Evolutionary conservation across 257 asterid genomes (phyloP).

Genomic region (Solanum piurae): DNA sequence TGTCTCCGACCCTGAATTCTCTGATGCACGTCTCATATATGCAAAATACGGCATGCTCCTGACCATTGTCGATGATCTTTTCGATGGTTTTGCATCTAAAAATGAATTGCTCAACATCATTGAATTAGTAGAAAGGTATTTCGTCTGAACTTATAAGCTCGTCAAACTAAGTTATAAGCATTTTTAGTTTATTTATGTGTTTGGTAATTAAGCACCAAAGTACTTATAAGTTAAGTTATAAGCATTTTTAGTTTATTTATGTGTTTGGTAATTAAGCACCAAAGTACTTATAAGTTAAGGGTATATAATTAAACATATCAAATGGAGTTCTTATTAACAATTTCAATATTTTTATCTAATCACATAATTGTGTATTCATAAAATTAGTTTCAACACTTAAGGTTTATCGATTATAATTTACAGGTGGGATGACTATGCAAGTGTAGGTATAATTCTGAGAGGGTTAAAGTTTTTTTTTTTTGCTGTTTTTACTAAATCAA

Average conservation of each 20-base stretch:
- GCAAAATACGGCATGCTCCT: conserved; percentile 17
- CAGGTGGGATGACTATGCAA: conserved; percentile 22
- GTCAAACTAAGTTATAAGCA: too few species aligned
- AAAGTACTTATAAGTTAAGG: too few species aligned
- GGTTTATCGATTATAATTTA: too few species aligned
- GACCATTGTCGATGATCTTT: conserved; percentile 30
- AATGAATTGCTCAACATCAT: conserved; percentile 11
- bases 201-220: too few species aligned
- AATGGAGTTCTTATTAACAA: too few species aligned
- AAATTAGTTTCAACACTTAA: background rate
- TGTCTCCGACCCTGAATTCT: background rate
- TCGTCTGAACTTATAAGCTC: background rate
- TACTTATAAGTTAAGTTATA: too few species aligned
- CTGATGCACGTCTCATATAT: conserved; percentile 19
- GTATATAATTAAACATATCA: too few species aligned
- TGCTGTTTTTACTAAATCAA: conserved; percentile 10
- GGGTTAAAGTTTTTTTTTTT: conserved; percentile 16
- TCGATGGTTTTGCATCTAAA: conserved; percentile 25
- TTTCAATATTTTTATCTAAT: too few species aligned
- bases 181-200: too few species aligned
- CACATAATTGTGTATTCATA: too few species aligned
- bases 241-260: too few species aligned
- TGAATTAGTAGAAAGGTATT: background rate
- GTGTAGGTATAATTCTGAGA: conserved; percentile 8
- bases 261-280: too few species aligned